Conservation (phyloP, 306 rosid genomes). For the Malus fusca region DNA sequence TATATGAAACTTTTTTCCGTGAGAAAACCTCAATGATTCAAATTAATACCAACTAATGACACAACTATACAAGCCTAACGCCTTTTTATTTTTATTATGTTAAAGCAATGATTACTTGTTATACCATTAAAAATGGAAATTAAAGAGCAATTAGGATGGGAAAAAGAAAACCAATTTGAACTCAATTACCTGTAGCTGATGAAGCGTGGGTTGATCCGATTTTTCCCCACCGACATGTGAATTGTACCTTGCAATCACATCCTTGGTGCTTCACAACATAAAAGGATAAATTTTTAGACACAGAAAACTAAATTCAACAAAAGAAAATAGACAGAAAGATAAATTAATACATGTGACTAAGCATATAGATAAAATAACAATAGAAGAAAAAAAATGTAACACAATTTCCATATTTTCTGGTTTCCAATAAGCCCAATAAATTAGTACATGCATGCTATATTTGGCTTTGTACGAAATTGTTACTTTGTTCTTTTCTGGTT, state of each 20-base stretch:
- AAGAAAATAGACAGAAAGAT: too few species aligned
- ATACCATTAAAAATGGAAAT: neutral
- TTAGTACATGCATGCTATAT: too few species aligned
- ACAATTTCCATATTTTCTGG: neutral
- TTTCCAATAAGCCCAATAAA: too few species aligned
- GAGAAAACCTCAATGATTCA: too few species aligned
- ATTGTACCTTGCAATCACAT: constrained; percentile 23
- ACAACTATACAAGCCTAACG: neutral
- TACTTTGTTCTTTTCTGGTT: too few species aligned
- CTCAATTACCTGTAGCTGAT: constrained; percentile 24
- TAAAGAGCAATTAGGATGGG: neutral
- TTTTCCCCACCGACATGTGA: neutral
- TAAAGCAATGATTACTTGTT: neutral
- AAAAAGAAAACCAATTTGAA: neutral
- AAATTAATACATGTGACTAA: neutral
- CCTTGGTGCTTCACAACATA: constrained; percentile 21
- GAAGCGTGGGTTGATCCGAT: constrained; percentile 20
- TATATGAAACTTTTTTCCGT: too few species aligned
- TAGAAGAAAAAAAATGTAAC: neutral
- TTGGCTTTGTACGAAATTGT: too few species aligned
- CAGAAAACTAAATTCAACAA: neutral
- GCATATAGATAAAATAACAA: neutral
- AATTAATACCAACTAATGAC: too few species aligned
- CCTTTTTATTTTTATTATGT: neutral
- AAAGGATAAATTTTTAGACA: neutral